Base-by-base conservation (phyloP, 768 basidiomycete genomes). In the Porpolomopsis calyptriformis region DNA sequence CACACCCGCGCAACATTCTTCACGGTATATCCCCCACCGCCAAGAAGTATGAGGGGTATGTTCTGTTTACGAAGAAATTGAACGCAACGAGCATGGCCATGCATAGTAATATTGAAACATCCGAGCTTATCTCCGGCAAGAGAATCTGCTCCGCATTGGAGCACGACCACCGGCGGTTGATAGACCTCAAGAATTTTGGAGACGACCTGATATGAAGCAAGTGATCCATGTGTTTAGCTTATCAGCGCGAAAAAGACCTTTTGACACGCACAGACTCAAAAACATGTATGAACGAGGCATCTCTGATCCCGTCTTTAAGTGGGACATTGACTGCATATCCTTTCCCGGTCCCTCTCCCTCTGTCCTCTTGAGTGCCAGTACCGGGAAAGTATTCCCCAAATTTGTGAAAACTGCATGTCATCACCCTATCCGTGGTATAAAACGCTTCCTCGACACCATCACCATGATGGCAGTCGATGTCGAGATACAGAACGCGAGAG, bases 401-500 rank as follows among this genome's bases (percentile, higher is more conserved):
- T 64, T 98, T 97, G 62, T 99, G 96, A 65, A 98, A 96, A 55
- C 88, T 92, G 57, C 82, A 82, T 0, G 94, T 98, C 96, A 98
- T 98, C 47, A 99, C 96, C 36, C 96, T 76, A 60, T 99, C 94
- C 18, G 96, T 98, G 3, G 92, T 93, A 63, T 98, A 99, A 62
- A 99, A 99, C 0, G 96, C 96, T 64, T 99, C 96, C 60, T 99
- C 96, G 19, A 99, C 96, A 35, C 96, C 96, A 62, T 99, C 96
- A 12, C 96, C 96, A 51, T 99, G 96, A 60, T 99, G 96, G 1
- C 96, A 89, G 60, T 99, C 96, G 48, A 99, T 93, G 59, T 99
- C 96, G 54, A 99, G 92, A 64, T 99, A 99, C 18, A 99, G 72
- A 23, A 99, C 96, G 26, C 96, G 78, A 59, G 98, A 92, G 63